Conservation (phyloP, 345 rosid genomes). For the Linum trigynum region DNA sequence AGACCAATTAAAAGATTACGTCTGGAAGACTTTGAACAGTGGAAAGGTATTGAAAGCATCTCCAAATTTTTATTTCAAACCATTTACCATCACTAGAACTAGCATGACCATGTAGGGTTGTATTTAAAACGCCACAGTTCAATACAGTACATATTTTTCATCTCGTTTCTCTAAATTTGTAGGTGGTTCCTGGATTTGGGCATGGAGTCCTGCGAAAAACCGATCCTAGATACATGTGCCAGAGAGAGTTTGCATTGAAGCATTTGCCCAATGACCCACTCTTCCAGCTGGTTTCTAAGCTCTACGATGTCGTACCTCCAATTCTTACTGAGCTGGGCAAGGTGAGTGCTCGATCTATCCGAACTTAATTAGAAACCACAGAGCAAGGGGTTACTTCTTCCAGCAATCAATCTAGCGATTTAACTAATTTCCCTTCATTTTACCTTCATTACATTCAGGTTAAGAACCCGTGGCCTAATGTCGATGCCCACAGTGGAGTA, state of each 20-base stretch:
- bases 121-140: background rate
- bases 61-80: background rate
- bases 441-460: constrained; percentile 41
- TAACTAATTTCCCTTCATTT: background rate
- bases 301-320: constrained; percentile 95
- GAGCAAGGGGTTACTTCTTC: background rate
- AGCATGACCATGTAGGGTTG: background rate
- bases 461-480: constrained; percentile 98
- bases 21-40: constrained; percentile 86
- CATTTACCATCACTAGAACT: background rate
- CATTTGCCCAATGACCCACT: constrained; percentile 93
- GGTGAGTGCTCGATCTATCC: constrained; percentile 28
- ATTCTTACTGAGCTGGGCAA: constrained; percentile 82
- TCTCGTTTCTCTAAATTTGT: constrained; percentile 14
- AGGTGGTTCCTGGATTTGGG: constrained; percentile 98
- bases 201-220: constrained; percentile 96
- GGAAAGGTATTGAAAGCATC: constrained; percentile 57
- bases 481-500: constrained; percentile 98
- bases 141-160: no score
- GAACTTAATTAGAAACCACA: background rate
- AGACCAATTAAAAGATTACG: constrained; percentile 76
- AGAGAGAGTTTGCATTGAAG: constrained; percentile 96
- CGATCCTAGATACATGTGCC: constrained; percentile 91
- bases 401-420: background rate
- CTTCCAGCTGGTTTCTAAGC: constrained; percentile 97